Conservation (phyloP, 129 eudicot species). For the Lonicera japonica region DNA sequence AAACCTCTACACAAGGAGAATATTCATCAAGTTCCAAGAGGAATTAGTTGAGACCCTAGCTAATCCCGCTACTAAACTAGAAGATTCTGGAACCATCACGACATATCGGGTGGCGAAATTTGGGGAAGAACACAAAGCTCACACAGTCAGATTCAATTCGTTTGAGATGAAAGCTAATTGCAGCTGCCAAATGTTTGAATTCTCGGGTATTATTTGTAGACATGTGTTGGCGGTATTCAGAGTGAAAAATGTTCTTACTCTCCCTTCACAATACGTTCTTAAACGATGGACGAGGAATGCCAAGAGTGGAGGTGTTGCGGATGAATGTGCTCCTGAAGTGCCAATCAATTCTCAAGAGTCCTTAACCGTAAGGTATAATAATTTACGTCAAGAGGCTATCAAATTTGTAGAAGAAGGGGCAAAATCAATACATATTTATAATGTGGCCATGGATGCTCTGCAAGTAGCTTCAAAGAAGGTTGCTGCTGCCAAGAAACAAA, state of each 20-base stretch:
- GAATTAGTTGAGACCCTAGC: slow-evolving; percentile 81
- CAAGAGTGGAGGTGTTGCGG: slow-evolving; percentile 29
- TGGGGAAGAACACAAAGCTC: slow-evolving; percentile 59
- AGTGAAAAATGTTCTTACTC: slow-evolving; percentile 63
- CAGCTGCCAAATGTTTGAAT: slow-evolving; percentile 68
- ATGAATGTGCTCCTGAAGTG: slow-evolving; percentile 25
- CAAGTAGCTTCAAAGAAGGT: slow-evolving; percentile 63
- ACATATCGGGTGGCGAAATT: slow-evolving; percentile 62
- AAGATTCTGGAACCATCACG: slow-evolving; percentile 39
- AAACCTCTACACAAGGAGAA: slow-evolving; percentile 45
- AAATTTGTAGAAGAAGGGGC: slow-evolving; percentile 86
- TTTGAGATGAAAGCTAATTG: slow-evolving; percentile 58
- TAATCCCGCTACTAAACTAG: slow-evolving; percentile 51
- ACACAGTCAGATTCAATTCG: slow-evolving; percentile 41
- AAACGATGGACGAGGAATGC: slow-evolving; percentile 82
- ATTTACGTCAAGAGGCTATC: slow-evolving; percentile 61
- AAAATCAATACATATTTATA: slow-evolving; percentile 52
- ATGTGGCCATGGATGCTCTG: slow-evolving; percentile 67
- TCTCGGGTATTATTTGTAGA: slow-evolving; percentile 66
- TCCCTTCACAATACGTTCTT: slow-evolving; percentile 60
- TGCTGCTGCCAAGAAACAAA: slow-evolving; percentile 51
- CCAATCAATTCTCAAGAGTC: slow-evolving; percentile 37
- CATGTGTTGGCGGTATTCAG: slow-evolving; percentile 68
- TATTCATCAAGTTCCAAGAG: slow-evolving; percentile 61
- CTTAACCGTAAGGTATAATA: slow-evolving; percentile 39